These are phyloP conservation scores for Rubroboletus pulcherrimus DNA, from an alignment of 768 basidiomycete species.

Conservation along the genomic window DNA sequence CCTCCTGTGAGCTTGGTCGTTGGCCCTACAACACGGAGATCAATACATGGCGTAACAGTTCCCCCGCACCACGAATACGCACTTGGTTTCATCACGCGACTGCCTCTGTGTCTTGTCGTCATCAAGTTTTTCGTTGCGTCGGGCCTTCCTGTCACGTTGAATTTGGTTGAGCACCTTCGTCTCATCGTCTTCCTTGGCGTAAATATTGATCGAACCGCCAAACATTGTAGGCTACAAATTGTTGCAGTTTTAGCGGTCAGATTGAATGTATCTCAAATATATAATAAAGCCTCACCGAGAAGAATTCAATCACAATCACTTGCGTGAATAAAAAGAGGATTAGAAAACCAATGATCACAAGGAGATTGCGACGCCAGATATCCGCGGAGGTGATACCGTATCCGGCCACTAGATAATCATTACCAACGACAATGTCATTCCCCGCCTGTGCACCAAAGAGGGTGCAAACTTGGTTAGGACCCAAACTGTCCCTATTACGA, in stretches of 20 bases:
- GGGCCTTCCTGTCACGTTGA: constrained; percentile 52
- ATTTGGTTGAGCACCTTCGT: constrained; percentile 50
- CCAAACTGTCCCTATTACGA: constrained; percentile 42
- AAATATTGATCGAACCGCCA: constrained; percentile 48
- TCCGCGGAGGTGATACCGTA: constrained; percentile 48
- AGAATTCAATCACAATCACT: constrained; percentile 61
- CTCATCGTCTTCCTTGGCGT: constrained; percentile 56
- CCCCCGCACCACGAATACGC: neutral
- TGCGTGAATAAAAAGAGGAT: constrained; percentile 68
- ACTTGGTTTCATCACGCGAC: constrained; percentile 16
- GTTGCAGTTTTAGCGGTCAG: neutral
- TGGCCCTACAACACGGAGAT: neutral
- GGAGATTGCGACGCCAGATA: constrained; percentile 65
- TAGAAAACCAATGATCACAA: constrained; percentile 69
- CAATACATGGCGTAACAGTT: neutral
- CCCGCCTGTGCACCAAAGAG: constrained; percentile 64
- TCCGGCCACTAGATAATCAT: constrained; percentile 55
- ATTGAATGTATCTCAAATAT: neutral
- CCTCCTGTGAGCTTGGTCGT: constrained; percentile 4
- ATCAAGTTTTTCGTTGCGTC: constrained; percentile 33
- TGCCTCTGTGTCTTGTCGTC: constrained; percentile 21
- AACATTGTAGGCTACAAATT: constrained; percentile 28
- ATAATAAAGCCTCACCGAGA: constrained; percentile 43
- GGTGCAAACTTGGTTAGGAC: constrained; percentile 75
- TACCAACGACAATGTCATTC: constrained; percentile 51